These are phyloP conservation scores for Sclerotinia borealis DNA, from an alignment of 2,329 filamentous ascomycete species.

Conservation along the genomic window DNA sequence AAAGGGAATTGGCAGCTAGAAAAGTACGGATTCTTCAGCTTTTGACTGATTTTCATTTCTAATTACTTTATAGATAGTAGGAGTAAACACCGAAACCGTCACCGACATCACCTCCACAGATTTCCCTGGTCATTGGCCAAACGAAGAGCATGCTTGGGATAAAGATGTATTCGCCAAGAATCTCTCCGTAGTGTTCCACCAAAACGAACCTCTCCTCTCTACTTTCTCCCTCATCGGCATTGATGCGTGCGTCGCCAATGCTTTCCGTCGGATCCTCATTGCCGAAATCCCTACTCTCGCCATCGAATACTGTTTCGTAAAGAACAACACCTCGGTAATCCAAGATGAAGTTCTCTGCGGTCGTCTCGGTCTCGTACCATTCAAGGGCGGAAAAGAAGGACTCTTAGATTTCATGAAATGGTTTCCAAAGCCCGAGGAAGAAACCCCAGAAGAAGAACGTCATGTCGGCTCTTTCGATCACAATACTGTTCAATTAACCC, in stretches of 20 bases:
- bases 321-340: constrained; percentile 96
- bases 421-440: constrained; percentile 65
- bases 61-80: constrained; percentile 59
- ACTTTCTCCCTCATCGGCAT: constrained; percentile 89
- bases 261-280: constrained; percentile 93
- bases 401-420: constrained; percentile 74
- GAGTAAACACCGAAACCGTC: constrained; percentile 84
- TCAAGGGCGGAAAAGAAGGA: constrained; percentile 72
- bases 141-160: constrained; percentile 79
- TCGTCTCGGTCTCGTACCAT: constrained; percentile 82
- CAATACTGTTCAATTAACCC: constrained; percentile 77
- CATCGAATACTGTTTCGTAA: constrained; percentile 87
- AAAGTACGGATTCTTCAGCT: constrained; percentile 41
- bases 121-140: constrained; percentile 84
- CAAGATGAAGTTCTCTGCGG: constrained; percentile 95
- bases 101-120: constrained; percentile 84
- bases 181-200: constrained; percentile 75
- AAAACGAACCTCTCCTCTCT: constrained; percentile 69
- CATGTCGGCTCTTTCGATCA: constrained; percentile 61
- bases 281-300: constrained; percentile 91
- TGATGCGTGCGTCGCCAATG: constrained; percentile 91
- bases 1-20: constrained; percentile 53
- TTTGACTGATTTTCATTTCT: background rate
- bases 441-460: constrained; percentile 48
- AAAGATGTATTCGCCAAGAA: constrained; percentile 64